phyloP scores from a whole-genome alignment of 805 yeast species.

The Hanseniaspora valbyensis region DNA sequence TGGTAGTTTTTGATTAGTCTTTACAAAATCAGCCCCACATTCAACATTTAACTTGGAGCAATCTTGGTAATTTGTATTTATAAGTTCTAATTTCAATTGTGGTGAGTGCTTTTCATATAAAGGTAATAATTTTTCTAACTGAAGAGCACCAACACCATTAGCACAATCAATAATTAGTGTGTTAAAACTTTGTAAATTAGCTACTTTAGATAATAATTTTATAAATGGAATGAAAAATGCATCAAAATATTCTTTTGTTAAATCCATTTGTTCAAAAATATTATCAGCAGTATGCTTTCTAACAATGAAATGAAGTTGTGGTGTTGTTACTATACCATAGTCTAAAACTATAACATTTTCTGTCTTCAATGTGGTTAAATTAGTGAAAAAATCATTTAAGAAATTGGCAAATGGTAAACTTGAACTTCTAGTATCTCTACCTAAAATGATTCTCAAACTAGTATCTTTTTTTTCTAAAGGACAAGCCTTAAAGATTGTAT shows the following conservation, averaged over 20 bases:
- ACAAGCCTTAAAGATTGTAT: conserved; percentile 8
- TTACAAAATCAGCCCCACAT: conserved; percentile 95
- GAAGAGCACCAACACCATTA: conserved; percentile 92
- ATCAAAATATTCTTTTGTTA: conserved; percentile 38
- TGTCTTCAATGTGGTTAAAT: conserved; percentile 49
- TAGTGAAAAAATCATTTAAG: conserved; percentile 33
- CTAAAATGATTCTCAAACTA: conserved; percentile 52
- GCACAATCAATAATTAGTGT: conserved; percentile 74
- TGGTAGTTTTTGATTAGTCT: conserved; percentile 76
- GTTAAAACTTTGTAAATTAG: conserved; percentile 19
- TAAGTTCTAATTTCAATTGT: conserved; percentile 31
- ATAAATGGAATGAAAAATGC: conserved; percentile 39
- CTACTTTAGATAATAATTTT: not conserved
- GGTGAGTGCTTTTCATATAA: conserved; percentile 31
- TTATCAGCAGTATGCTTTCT: conserved; percentile 22
- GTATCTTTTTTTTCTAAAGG: conserved; percentile 24
- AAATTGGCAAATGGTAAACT: conserved; percentile 40
- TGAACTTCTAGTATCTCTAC: conserved; percentile 80
- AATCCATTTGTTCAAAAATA: conserved; percentile 19
- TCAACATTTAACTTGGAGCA: conserved; percentile 57
- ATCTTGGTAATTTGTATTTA: conserved; percentile 43
- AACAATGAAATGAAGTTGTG: conserved; percentile 75
- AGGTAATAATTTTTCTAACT: conserved; percentile 39
- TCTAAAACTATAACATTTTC: conserved; percentile 39
- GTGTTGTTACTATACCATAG: conserved; percentile 74